phyloP scores from a whole-genome alignment of 371 early-diverging fungal genomes.

The Rhizopus microsporus region DNA sequence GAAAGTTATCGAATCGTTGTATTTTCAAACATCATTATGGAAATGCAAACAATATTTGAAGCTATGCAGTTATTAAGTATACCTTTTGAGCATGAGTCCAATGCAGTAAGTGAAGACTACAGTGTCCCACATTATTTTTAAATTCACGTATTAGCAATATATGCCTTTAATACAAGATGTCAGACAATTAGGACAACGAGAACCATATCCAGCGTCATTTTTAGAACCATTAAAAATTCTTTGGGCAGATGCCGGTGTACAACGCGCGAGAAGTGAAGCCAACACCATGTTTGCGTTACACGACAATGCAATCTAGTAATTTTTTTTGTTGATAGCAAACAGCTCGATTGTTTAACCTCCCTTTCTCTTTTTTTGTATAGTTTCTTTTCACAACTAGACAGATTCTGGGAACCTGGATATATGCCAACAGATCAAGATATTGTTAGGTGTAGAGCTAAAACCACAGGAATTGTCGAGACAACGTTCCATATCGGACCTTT shows the following conservation, averaged over 20 bases:
- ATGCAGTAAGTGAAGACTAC: conserved; percentile 1
- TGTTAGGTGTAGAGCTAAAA: conserved; percentile 79
- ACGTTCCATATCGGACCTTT: conserved; percentile 69
- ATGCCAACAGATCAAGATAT: conserved; percentile 71
- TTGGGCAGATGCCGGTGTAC: conserved; percentile 79
- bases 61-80: conserved; percentile 49
- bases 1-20: conserved; percentile 72
- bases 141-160: conserved; percentile 22
- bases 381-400: conserved; percentile 14
- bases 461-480: conserved; percentile 83
- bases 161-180: conserved; percentile 27
- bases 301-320: conserved; percentile 73
- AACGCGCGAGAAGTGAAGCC: conserved; percentile 62
- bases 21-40: conserved; percentile 77
- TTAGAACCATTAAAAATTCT: conserved; percentile 76
- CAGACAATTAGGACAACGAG: conserved; percentile 47
- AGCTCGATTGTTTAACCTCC: neutral
- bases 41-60: conserved; percentile 61
- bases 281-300: conserved; percentile 79
- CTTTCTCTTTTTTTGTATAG: conserved; percentile 1
- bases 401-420: conserved; percentile 12
- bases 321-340: neutral
- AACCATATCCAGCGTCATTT: conserved; percentile 64
- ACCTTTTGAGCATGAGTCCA: conserved; percentile 14
- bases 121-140: neutral